Evolutionary conservation across 768 basidiomycete species (phyloP).

Genomic region (Auricularia sp.): DNA sequence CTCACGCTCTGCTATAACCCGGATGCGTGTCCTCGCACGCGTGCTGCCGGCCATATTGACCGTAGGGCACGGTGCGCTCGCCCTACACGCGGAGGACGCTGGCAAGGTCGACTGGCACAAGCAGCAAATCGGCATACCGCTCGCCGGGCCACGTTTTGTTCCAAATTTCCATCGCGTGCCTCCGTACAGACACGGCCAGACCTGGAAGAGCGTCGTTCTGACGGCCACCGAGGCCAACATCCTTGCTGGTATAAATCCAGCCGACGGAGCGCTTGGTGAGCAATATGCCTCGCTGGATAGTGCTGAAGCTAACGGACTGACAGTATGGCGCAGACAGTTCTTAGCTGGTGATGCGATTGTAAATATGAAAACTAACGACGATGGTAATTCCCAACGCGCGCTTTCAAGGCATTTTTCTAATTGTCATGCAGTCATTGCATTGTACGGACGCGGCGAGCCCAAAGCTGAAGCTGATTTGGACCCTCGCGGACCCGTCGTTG

Average conservation of each 20-base stretch:
- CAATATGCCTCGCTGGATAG: neutral
- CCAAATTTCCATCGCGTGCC: constrained; percentile 47
- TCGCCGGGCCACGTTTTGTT: constrained; percentile 36
- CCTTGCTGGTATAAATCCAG: constrained; percentile 57
- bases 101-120: constrained; percentile 87
- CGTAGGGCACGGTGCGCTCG: constrained; percentile 13
- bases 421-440: constrained; percentile 2
- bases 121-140: constrained; percentile 61
- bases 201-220: constrained; percentile 40
- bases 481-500: constrained; percentile 28
- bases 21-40: neutral
- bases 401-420: no score
- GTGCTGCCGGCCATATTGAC: neutral
- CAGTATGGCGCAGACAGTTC: constrained; percentile 21
- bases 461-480: neutral
- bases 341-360: constrained; percentile 59
- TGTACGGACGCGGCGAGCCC: constrained; percentile 1
- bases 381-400: constrained; percentile 33
- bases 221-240: constrained; percentile 67
- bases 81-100: constrained; percentile 63
- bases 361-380: constrained; percentile 46
- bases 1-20: neutral
- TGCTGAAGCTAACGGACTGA: constrained; percentile 3
- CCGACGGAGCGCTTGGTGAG: constrained; percentile 65
- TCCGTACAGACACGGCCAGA: constrained; percentile 15